phyloP scores from a whole-genome alignment of 2,329 filamentous ascomycete genomes.

The Talaromyces sp. region DNA sequence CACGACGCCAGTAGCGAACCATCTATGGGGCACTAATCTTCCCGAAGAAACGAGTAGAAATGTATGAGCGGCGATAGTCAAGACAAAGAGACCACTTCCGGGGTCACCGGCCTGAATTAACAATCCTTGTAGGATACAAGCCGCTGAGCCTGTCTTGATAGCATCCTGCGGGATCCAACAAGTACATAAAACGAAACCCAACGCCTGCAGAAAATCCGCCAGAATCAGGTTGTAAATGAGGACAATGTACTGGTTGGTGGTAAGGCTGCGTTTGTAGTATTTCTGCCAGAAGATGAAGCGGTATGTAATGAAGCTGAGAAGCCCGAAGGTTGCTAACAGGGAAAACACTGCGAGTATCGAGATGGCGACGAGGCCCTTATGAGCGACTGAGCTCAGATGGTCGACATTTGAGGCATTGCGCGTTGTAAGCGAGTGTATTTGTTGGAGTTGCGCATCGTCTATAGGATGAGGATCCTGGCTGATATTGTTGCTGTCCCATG shows the following conservation, averaged over 20 bases:
- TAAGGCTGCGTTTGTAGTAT: slow-evolving; percentile 48
- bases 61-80: slow-evolving; percentile 55
- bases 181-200: slow-evolving; percentile 45
- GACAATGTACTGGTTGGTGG: slow-evolving; percentile 53
- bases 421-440: neutral
- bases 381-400: slow-evolving; percentile 12
- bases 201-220: slow-evolving; percentile 49
- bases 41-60: slow-evolving; percentile 49
- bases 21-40: slow-evolving; percentile 44
- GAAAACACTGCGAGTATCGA: slow-evolving; percentile 48
- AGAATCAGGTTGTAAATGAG: slow-evolving; percentile 52
- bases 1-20: slow-evolving; percentile 44
- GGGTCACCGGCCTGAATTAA: slow-evolving; percentile 54
- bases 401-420: slow-evolving; percentile 29
- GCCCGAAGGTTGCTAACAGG: slow-evolving; percentile 40
- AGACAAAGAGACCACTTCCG: slow-evolving; percentile 51
- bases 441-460: neutral
- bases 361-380: slow-evolving; percentile 46
- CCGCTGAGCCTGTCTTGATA: slow-evolving; percentile 43
- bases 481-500: neutral
- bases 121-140: slow-evolving; percentile 51
- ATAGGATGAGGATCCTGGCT: neutral
- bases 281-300: slow-evolving; percentile 51
- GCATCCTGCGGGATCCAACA: slow-evolving; percentile 46
- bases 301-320: slow-evolving; percentile 50